A percentile compares a stretch with the other conserved stretches of the same genome.
Evolutionary conservation across 257 asterid genomes (phyloP).

Genomic region (Solanum acaule): DNA sequence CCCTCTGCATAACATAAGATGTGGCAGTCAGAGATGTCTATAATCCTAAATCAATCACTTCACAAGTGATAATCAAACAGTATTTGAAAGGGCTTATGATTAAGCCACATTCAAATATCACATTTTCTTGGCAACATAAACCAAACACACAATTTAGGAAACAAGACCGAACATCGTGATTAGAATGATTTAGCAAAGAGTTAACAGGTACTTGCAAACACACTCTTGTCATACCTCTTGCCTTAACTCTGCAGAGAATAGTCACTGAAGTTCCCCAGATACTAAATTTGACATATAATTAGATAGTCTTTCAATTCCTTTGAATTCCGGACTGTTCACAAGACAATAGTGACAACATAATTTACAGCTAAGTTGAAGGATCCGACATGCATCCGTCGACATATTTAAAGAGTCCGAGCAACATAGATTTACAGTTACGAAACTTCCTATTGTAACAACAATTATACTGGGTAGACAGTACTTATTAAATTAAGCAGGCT

Average conservation of each 20-base stretch:
- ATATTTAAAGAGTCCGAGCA: neutral
- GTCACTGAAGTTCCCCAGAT: neutral
- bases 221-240: neutral
- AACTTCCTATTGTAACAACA: neutral
- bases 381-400: neutral
- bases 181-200: neutral
- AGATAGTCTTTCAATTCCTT: neutral
- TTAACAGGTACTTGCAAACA: neutral
- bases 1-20: constrained; percentile 9
- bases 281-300: neutral
- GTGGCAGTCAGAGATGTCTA: neutral
- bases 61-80: neutral
- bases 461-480: neutral
- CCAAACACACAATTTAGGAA: neutral
- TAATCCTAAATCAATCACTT: neutral
- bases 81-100: neutral
- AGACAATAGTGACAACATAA: neutral
- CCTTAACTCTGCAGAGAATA: neutral
- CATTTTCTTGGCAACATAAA: neutral
- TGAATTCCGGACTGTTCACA: neutral
- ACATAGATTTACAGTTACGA: neutral
- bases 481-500: neutral
- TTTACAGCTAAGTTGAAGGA: neutral
- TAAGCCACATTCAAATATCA: neutral
- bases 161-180: neutral